Conservation (phyloP, 1,284 basidiomycete genomes). For the Salmacisia buchloeana region DNA sequence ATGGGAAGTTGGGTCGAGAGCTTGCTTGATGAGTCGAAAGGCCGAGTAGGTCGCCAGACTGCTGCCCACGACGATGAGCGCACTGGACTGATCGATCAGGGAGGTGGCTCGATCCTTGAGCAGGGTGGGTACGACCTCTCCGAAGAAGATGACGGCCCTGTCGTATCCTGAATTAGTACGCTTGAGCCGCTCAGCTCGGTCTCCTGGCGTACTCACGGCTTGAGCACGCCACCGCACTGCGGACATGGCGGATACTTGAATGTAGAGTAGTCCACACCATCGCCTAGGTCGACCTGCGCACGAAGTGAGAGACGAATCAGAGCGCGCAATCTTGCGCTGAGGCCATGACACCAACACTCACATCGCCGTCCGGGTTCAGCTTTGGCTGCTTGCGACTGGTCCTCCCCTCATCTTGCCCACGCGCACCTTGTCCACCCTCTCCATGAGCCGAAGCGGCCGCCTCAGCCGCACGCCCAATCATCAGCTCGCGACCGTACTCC, state of each 20-base stretch:
- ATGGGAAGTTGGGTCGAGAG: conserved; percentile 29
- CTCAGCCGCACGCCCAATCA: not conserved
- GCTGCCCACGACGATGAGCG: conserved; percentile 41
- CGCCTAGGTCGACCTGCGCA: conserved; percentile 23
- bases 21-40: conserved; percentile 41
- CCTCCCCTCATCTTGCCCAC: conserved; percentile 16
- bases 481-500: conserved; percentile 31
- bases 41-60: conserved; percentile 49
- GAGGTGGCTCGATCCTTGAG: conserved; percentile 28
- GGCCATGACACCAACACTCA: conserved; percentile 11
- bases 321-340: not conserved
- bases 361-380: conserved; percentile 50
- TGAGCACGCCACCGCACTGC: conserved; percentile 46
- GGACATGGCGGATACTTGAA: conserved; percentile 46
- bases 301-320: not conserved
- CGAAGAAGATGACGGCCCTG: conserved; percentile 24
- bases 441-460: not conserved
- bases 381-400: conserved; percentile 40
- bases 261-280: conserved; percentile 42
- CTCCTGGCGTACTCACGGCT: conserved; percentile 23
- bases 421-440: not conserved
- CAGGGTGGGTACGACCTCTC: conserved; percentile 40
- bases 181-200: not conserved
- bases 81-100: conserved; percentile 27
- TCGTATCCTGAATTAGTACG: not conserved